These are phyloP conservation scores for Debaryomyces singareniensis DNA, from an alignment of 1,139 yeast species.

Conservation along the genomic window DNA sequence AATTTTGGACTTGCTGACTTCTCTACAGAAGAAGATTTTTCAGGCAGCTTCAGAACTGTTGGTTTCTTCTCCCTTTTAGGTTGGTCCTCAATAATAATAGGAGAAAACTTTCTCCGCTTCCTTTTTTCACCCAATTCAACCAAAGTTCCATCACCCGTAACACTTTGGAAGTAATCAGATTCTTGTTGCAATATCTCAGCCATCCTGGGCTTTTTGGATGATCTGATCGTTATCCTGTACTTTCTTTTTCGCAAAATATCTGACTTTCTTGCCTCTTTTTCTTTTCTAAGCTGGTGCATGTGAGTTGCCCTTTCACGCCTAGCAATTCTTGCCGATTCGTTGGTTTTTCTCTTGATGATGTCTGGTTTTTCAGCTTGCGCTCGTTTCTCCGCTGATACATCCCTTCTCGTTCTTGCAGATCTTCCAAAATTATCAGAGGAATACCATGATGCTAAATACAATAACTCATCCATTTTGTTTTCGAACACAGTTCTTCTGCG, in stretches of 20 bases:
- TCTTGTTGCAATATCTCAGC: conserved; percentile 14
- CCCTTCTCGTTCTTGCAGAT: background rate
- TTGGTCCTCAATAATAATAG: background rate
- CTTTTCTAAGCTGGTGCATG: background rate
- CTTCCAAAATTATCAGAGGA: conserved; percentile 14
- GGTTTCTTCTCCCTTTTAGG: background rate
- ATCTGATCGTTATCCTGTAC: conserved; percentile 1
- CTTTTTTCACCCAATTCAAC: conserved; percentile 30
- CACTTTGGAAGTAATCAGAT: conserved; percentile 33
- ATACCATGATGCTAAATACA: conserved; percentile 34
- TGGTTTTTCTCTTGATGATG: background rate
- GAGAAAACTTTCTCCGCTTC: conserved; percentile 11
- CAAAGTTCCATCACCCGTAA: conserved; percentile 27
- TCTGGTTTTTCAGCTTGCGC: background rate
- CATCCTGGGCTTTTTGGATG: conserved; percentile 3
- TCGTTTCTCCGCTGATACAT: background rate
- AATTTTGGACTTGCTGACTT: conserved; percentile 2
- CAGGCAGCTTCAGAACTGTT: background rate
- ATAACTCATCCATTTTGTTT: conserved; percentile 22
- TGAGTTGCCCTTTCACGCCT: background rate
- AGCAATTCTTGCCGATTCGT: background rate
- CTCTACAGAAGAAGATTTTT: conserved; percentile 7
- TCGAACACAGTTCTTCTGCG: conserved; percentile 21
- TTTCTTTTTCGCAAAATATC: conserved; percentile 1
- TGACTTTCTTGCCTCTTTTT: background rate